phyloP scores from a whole-genome alignment of 1,139 yeast genomes.

The Candida tetrigidarum region DNA sequence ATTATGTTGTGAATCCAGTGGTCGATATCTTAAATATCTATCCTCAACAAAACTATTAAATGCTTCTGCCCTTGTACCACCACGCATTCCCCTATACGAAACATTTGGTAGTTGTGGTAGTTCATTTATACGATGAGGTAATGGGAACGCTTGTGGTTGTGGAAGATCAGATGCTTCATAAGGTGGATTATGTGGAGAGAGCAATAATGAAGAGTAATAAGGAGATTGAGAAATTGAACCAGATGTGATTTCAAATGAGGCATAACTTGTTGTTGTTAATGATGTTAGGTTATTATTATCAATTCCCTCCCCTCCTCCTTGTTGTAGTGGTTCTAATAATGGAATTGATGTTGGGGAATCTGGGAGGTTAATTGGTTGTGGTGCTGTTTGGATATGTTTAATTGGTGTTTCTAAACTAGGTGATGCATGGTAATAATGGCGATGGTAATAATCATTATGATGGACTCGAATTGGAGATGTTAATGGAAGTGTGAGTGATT shows the following conservation, averaged over 20 bases:
- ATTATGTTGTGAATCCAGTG: constrained; percentile 48
- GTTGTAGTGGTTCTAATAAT: no score
- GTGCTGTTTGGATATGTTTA: constrained; percentile 11
- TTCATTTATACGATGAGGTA: background rate
- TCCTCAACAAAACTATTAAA: constrained; percentile 54
- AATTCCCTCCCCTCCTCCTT: no score
- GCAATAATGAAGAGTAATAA: constrained; percentile 6
- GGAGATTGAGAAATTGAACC: constrained; percentile 10
- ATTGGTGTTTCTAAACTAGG: constrained; percentile 1
- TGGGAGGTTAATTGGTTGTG: constrained; percentile 4
- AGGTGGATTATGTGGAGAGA: constrained; percentile 15
- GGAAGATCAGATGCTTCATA: no score
- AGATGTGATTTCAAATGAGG: constrained; percentile 10
- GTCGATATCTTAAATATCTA: constrained; percentile 54
- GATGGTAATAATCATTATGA: constrained; percentile 1
- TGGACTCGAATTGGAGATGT: constrained; percentile 10
- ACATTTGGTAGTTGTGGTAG: background rate
- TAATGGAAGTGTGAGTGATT: constrained; percentile 12
- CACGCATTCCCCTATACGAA: constrained; percentile 2
- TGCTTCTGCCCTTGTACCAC: constrained; percentile 23
- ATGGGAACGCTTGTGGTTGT: background rate
- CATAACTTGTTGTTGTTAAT: constrained; percentile 3
- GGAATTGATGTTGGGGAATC: constrained; percentile 6
- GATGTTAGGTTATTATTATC: no score
- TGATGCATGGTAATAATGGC: constrained; percentile 9